Conservation (phyloP, 495 filamentous ascomycete genomes). For the Lepidopterella palustris region DNA sequence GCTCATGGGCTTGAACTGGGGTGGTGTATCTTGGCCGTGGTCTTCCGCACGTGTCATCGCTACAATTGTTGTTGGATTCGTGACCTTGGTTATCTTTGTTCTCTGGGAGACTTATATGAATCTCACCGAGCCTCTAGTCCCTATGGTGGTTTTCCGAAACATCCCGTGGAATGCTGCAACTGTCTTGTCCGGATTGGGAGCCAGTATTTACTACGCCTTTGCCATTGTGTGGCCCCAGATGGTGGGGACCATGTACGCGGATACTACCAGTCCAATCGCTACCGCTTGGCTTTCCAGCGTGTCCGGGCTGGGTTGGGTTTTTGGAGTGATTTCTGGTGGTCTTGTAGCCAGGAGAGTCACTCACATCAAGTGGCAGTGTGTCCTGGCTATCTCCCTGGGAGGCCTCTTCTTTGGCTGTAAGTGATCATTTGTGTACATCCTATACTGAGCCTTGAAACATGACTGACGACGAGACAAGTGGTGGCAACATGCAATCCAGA, state of each 20-base stretch:
- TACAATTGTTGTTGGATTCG: conserved; percentile 37
- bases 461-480: background rate
- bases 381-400: background rate
- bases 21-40: conserved; percentile 39
- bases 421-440: background rate
- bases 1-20: conserved; percentile 39
- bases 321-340: conserved; percentile 7
- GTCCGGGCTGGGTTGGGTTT: conserved; percentile 1
- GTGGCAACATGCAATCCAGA: conserved; percentile 8
- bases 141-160: conserved; percentile 21
- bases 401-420: conserved; percentile 8
- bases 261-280: background rate
- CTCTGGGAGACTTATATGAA: conserved; percentile 33
- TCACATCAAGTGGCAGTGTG: conserved; percentile 8
- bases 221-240: conserved; percentile 21
- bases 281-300: background rate
- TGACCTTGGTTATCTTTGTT: conserved; percentile 34
- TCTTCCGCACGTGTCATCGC: conserved; percentile 35
- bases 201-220: conserved; percentile 19
- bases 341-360: conserved; percentile 12
- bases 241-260: conserved; percentile 2
- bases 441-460: background rate
- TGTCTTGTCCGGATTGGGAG: conserved; percentile 11
- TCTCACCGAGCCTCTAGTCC: conserved; percentile 20
- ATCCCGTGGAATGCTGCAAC: conserved; percentile 6